Conservation (phyloP, 2,329 filamentous ascomycete genomes). For the Aureobasidium sp. region DNA sequence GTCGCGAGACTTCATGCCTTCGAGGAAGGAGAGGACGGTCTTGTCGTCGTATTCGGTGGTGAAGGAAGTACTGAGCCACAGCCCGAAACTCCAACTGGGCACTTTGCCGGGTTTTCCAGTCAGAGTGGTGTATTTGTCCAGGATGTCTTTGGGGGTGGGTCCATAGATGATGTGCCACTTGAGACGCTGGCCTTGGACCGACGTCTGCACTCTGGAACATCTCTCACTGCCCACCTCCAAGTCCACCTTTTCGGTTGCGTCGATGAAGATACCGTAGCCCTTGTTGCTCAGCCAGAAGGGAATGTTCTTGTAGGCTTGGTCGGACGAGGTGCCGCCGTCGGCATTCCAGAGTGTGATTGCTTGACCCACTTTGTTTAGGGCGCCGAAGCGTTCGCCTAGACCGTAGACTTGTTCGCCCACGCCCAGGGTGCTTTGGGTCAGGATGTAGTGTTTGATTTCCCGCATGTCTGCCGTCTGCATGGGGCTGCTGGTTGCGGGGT, state of each 20-base stretch:
- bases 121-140: slow-evolving; percentile 56
- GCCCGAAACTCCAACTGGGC: slow-evolving; percentile 65
- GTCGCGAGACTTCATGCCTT: slow-evolving; percentile 56
- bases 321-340: slow-evolving; percentile 55
- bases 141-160: slow-evolving; percentile 60
- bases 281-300: slow-evolving; percentile 60
- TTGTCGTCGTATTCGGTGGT: slow-evolving; percentile 63
- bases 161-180: slow-evolving; percentile 70
- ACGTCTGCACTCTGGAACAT: slow-evolving; percentile 61
- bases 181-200: slow-evolving; percentile 57
- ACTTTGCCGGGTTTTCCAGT: slow-evolving; percentile 57
- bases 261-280: slow-evolving; percentile 72
- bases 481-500: slow-evolving; percentile 43
- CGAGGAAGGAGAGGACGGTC: slow-evolving; percentile 58
- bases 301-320: slow-evolving; percentile 65
- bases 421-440: slow-evolving; percentile 37
- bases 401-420: slow-evolving; percentile 61
- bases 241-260: slow-evolving; percentile 59
- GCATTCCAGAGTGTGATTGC: slow-evolving; percentile 55
- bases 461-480: slow-evolving; percentile 46
- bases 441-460: slow-evolving; percentile 34
- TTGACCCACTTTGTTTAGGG: slow-evolving; percentile 69
- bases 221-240: slow-evolving; percentile 67
- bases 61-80: slow-evolving; percentile 70
- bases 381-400: slow-evolving; percentile 66